Evolutionary conservation across 2,329 filamentous ascomycete genomes (phyloP), one percentile per base, ranked within the genome.

Genomic region (Xylaria sp.): DNA sequence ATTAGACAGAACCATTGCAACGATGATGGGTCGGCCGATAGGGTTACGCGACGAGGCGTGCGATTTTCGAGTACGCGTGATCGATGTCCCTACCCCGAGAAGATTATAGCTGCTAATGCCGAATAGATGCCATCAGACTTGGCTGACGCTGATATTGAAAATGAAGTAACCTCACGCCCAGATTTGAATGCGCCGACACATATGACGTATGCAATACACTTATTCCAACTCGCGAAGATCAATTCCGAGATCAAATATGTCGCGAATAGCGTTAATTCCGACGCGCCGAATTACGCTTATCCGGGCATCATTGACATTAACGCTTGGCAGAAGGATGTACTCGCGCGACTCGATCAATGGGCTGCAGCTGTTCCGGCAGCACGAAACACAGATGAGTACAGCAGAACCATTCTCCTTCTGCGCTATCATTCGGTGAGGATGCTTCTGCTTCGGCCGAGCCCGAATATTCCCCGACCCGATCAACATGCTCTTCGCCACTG

Each of bases 241-340:
- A 88, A 87, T 65, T 88, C 86, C 0, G 86, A 88, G 72, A 87
- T 88, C n/a, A 88, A 88, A 75, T 87, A 87, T 57, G 80, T 88
- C 2, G 82, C 85, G 44, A 86, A 88, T 63, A 87, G 85, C 62
- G 82, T 88, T 62, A 81, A 82, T n/a, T 80, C 82, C 28, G 80
- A 82, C 4, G 78, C 81, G 0, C 85, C 85, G 0, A 75, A 76
- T 7, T 87, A 87, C 62, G 83, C 85, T 0, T 86, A 65, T 34
- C 70, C 70, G 10, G 58, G 34, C 13, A 41, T 86, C 1, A 77
- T 80, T 8, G 80, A 86, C 54, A 81, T 86, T 3, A 72, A 80
- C 18, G 73, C 77, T 1, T 88, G 86, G 86, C 84, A 87, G 62
- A 74, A 70, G 1, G 80, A 79, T 8, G 82, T 86, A 71, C 73